Base-by-base conservation (phyloP, 2,329 filamentous ascomycete species). In the Sporothrix inflata region DNA sequence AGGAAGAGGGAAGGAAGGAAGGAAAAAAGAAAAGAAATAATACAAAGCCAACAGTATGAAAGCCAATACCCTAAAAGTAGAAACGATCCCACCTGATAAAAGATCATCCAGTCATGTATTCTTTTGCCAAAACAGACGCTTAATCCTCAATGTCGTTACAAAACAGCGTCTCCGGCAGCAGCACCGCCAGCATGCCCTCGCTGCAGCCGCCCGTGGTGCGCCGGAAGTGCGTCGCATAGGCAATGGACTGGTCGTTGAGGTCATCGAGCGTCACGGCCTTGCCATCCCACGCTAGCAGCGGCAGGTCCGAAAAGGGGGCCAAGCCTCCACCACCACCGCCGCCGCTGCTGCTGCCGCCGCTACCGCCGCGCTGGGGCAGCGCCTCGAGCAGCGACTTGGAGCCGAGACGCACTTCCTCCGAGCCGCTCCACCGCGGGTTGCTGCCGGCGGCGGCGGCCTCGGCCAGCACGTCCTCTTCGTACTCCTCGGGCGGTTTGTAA, bases 401-500 rank as follows among this genome's bases (percentile, higher is more conserved):
- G 24, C 85, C 81, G 74, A 77, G 73, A 66, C 78, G 69, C 70
- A 76, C 70, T 75, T 79, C 73, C 75, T 77, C 51, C 63, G 74
- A 12, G 9, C 45, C 65, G 65, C 27, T 21, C 19, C 30, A 67
- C 24, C 24, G 65, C 4, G 65, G 63, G 27, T 67, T 67, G 45
- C 65, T 67, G 4, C 65, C 65, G 16, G 34, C 61, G 30, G 14
- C 21, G 5, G 61, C 34, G 2, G 42, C 55, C 4, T 57, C 69
- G 76, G 69, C 76, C 73, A 49, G 34, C n/a, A 79, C 77, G 11
- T 77, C 74, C 14, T 77, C 75, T 16, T 78, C 70, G 63, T 88
- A 90, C 77, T 91, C 94, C 79, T 97, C 94, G 0, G 94, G 94
- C 1, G 85, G 78, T 51, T 88, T 87, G 73, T 89, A 90, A 5